phyloP scores from a whole-genome alignment of 441 rosid genomes.

The Populus hybrid region DNA sequence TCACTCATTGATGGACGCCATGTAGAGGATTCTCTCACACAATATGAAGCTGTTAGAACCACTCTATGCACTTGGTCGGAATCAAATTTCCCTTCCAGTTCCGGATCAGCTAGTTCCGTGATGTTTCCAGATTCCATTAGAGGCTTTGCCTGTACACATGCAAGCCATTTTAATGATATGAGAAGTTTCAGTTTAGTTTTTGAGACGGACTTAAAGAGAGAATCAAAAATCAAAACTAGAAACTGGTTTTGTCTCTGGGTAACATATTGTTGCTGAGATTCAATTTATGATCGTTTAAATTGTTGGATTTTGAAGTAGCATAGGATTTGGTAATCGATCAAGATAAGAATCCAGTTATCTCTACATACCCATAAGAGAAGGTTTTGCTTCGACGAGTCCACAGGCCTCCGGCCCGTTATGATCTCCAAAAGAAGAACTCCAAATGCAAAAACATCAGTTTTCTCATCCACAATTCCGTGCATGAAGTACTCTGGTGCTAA shows the following conservation, averaged over 20 bases:
- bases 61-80: slow-evolving; percentile 58
- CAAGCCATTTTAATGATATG: neutral
- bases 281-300: neutral
- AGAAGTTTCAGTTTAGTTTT: neutral
- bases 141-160: slow-evolving; percentile 63
- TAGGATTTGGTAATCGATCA: neutral
- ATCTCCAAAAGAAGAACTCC: slow-evolving; percentile 91
- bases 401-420: slow-evolving; percentile 71
- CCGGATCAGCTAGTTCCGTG: slow-evolving; percentile 60
- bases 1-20: slow-evolving; percentile 89
- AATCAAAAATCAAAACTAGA: neutral
- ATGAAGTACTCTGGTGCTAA: slow-evolving; percentile 93
- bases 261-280: neutral
- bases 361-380: slow-evolving; percentile 76
- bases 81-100: slow-evolving; percentile 57
- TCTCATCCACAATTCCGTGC: slow-evolving; percentile 93
- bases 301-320: neutral
- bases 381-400: slow-evolving; percentile 69
- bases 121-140: slow-evolving; percentile 70
- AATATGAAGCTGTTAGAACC: slow-evolving; percentile 66
- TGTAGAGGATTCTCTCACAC: slow-evolving; percentile 70
- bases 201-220: neutral
- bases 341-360: neutral
- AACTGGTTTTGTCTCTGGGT: neutral
- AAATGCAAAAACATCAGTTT: slow-evolving; percentile 84